A percentile compares a stretch with the other conserved stretches of the same genome.
Evolutionary conservation across 371 early-diverging fungal species (phyloP).

Genomic region (Mortierella sp.): DNA sequence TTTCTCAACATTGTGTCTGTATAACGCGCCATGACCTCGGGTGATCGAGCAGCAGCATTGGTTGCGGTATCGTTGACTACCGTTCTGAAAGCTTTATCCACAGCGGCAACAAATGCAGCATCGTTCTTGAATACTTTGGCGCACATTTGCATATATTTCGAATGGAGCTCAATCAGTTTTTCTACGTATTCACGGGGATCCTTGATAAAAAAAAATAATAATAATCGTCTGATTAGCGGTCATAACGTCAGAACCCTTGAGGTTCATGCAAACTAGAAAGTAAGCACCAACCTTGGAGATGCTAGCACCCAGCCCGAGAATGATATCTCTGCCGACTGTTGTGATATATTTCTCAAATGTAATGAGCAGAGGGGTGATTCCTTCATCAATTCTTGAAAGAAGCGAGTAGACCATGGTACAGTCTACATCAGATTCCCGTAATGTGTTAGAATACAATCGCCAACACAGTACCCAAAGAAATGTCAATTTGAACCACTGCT

Average conservation of each 20-base stretch:
- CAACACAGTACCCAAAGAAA: not conserved
- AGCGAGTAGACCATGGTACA: slow-evolving; percentile 80
- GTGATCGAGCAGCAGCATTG: slow-evolving; percentile 67
- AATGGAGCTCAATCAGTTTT: slow-evolving; percentile 71
- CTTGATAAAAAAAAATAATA: slow-evolving; percentile 53
- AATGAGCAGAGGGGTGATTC: slow-evolving; percentile 71
- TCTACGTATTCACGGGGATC: slow-evolving; percentile 81
- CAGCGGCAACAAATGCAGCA: slow-evolving; percentile 80
- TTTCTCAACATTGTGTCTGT: slow-evolving; percentile 85
- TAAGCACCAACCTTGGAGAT: slow-evolving; percentile 66
- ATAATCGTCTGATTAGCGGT: too few species aligned
- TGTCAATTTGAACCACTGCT: not conserved
- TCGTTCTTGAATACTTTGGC: slow-evolving; percentile 75
- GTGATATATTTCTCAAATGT: slow-evolving; percentile 77
- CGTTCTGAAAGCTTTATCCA: slow-evolving; percentile 87
- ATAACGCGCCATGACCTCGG: slow-evolving; percentile 86
- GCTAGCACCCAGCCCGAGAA: slow-evolving; percentile 65
- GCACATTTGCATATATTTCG: slow-evolving; percentile 72
- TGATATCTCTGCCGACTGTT: slow-evolving; percentile 68
- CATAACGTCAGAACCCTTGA: not conserved
- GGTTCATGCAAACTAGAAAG: not conserved
- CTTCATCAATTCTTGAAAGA: slow-evolving; percentile 73
- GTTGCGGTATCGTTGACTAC: slow-evolving; percentile 77
- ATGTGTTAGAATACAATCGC: not conserved
- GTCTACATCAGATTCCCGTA: slow-evolving; percentile 66